A percentile compares a stretch with the other conserved stretches of the same genome.
Conservation (phyloP, 2,329 filamentous ascomycete genomes). For the Cytospora schulzeri region DNA sequence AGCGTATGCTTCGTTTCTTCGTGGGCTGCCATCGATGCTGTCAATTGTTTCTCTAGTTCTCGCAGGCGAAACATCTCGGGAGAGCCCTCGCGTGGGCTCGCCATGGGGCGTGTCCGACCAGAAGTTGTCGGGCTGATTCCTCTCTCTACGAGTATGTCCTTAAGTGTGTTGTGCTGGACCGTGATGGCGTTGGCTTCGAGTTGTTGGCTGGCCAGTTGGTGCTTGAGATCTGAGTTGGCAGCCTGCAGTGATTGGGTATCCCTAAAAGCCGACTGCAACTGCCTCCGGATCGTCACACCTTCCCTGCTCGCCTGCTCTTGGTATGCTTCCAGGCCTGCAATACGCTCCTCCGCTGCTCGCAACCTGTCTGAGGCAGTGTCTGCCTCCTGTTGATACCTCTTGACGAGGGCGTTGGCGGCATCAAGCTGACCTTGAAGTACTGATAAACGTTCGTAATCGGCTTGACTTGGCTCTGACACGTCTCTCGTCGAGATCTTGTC, state of each 20-base stretch:
- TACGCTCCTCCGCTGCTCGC: constrained; percentile 90
- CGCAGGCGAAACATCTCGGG: constrained; percentile 79
- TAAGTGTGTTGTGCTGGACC: constrained; percentile 90
- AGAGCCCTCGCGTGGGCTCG: constrained; percentile 74
- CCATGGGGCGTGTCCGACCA: constrained; percentile 70
- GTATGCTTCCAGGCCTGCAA: constrained; percentile 93
- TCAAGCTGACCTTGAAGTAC: constrained; percentile 81
- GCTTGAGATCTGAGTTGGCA: constrained; percentile 78
- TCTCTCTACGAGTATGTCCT: constrained; percentile 87
- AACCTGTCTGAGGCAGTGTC: constrained; percentile 86
- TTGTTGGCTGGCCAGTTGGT: constrained; percentile 81
- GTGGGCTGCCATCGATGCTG: constrained; percentile 74
- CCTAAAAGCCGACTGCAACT: constrained; percentile 80
- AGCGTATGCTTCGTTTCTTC: constrained; percentile 81
- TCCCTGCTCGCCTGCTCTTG: constrained; percentile 97
- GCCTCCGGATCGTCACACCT: constrained; percentile 83
- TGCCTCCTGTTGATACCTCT: constrained; percentile 86
- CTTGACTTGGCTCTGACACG: constrained; percentile 47
- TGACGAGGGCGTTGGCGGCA: constrained; percentile 76
- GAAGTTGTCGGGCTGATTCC: constrained; percentile 78
- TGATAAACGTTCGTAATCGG: constrained; percentile 65
- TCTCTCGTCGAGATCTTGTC: constrained; percentile 68
- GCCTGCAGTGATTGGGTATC: constrained; percentile 82
- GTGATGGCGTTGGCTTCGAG: constrained; percentile 92
- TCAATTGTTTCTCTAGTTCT: constrained; percentile 87